Base-by-base conservation (phyloP, 352 stramenopile species). In the Thraustochytrium sp. region DNA sequence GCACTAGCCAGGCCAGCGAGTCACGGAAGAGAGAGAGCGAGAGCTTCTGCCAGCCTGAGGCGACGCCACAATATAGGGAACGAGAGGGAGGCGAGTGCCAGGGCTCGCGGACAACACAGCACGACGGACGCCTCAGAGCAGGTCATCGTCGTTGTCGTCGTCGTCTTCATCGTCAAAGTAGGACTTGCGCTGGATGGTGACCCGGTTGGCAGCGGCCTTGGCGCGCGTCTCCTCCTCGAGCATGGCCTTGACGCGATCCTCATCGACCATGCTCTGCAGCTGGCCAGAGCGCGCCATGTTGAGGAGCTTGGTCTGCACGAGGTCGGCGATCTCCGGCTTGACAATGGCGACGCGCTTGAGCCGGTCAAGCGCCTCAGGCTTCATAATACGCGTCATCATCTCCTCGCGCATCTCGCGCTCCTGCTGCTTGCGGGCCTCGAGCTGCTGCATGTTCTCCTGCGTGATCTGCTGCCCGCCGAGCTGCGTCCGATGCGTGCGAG, bases 401-500 rank as follows among this genome's bases (percentile, higher is more conserved):
- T 80, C 68, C 23, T 80, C 68, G 3, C 40, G 31, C 68, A 80
- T 80, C 49, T 80, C 48, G 21, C 21, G n/a, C 37, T 80, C 68
- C 68, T 80, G 68, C 68, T 72, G 68, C 51, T 80, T 80, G 31
- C 40, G 42, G 18, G 40, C 40, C 68, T 80, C 68, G 4, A 80
- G 68, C 46, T 80, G n/a, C 29, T 80, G 68, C 68, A 80, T 80
- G 13, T 80, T 80, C 16, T 80, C 68, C 51, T 80, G 68, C 51
- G 68, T 80, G 68, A 80, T 46, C 53, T 80, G 31, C 34, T 51
- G 63, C 16, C 68, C 68, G 48, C 68, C 68, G 13, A 80, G 68
- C 68, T 80, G 38, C 51, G 4, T 8, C 13, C n/a, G 16, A n/a
- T 63, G 48, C n/a, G n/a, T 55, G 48, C 16, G 16, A 18, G n/a